Evolutionary conservation across 1,284 basidiomycete species (phyloP).

Genomic region (Microbotryum lychnidis-dioicae): DNA sequence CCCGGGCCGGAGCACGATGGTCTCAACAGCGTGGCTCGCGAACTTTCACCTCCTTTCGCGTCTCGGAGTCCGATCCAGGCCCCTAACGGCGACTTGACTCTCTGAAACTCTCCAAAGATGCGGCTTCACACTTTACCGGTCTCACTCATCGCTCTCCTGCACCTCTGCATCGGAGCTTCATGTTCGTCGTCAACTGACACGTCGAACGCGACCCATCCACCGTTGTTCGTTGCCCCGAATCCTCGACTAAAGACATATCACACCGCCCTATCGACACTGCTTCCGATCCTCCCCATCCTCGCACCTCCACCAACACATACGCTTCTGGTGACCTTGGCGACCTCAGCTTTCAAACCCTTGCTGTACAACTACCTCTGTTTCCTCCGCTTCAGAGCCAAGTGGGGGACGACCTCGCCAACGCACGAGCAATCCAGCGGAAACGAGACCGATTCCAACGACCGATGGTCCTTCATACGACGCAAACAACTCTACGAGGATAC

Average conservation of each 20-base stretch:
- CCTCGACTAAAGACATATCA: constrained; percentile 4
- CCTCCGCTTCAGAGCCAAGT: constrained; percentile 25
- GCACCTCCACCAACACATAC: constrained; percentile 23
- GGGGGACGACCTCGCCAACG: constrained; percentile 10
- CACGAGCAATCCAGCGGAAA: constrained; percentile 12
- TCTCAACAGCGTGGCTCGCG: too few relatives aligned
- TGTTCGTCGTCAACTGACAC: too few relatives aligned
- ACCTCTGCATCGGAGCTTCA: too few relatives aligned
- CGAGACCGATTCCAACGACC: background rate
- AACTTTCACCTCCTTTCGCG: too few relatives aligned
- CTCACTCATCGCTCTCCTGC: too few relatives aligned
- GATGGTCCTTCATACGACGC: background rate
- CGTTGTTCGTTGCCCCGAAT: too few relatives aligned
- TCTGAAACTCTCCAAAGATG: too few relatives aligned
- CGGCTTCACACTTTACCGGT: too few relatives aligned
- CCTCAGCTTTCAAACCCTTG: constrained; percentile 30
- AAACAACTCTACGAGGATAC: constrained; percentile 2
- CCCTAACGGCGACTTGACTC: too few relatives aligned
- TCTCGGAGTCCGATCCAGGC: too few relatives aligned
- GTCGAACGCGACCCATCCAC: too few relatives aligned
- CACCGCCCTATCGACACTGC: constrained; percentile 27
- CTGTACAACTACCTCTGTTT: constrained; percentile 33
- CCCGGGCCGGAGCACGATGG: too few relatives aligned
- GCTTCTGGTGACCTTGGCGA: constrained; percentile 30
- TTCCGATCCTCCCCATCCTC: constrained; percentile 25